Conservation (phyloP, 1,139 yeast genomes). For the Suhomyces kunorum region DNA sequence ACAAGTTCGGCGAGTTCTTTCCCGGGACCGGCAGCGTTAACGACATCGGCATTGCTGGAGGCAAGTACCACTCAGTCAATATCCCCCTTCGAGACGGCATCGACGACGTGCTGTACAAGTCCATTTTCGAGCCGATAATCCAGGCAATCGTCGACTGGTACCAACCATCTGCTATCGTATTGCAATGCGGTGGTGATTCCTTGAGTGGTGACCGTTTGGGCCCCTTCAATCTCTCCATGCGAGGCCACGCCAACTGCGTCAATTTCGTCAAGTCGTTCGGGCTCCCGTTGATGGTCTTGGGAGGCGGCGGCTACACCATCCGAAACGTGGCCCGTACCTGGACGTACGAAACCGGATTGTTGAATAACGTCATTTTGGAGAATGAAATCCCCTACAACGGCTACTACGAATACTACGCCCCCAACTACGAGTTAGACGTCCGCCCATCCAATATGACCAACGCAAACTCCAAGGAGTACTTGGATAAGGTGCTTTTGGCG, state of each 20-base stretch:
- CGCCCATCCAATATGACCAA: conserved; percentile 96
- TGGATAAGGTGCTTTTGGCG: conserved; percentile 78
- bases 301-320: conserved; percentile 99
- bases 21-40: conserved; percentile 94
- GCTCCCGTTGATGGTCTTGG: conserved; percentile 85
- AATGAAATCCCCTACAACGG: conserved; percentile 91
- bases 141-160: conserved; percentile 85
- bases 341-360: conserved; percentile 90
- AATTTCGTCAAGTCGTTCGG: conserved; percentile 84
- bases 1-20: conserved; percentile 94
- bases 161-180: conserved; percentile 91
- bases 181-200: conserved; percentile 94
- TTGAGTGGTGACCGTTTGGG: conserved; percentile 89
- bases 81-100: conserved; percentile 92
- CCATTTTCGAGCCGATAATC: conserved; percentile 85
- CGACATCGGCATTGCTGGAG: conserved; percentile 86
- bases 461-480: conserved; percentile 90
- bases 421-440: conserved; percentile 89
- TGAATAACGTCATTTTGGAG: conserved; percentile 76
- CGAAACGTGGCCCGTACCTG: conserved; percentile 94
- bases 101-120: conserved; percentile 83
- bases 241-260: conserved; percentile 95
- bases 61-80: conserved; percentile 82
- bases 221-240: conserved; percentile 86
- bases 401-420: conserved; percentile 95